Conservation (phyloP, 1,139 yeast species). For the Yamadazyma jaroonii region DNA sequence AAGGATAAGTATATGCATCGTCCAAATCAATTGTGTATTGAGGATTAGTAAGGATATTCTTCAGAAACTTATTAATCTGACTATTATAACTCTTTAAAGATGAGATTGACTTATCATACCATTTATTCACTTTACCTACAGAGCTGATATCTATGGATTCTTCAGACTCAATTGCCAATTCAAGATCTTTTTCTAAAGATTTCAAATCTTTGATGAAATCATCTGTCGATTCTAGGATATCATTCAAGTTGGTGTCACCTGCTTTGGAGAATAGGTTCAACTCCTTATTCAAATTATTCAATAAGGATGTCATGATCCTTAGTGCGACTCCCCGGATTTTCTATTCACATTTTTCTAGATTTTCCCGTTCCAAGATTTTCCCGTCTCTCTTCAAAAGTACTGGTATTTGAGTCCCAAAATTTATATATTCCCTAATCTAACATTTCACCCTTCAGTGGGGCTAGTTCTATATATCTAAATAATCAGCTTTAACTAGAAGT, state of each 20-base stretch:
- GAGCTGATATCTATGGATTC: background rate
- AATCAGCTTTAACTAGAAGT: constrained; percentile 87
- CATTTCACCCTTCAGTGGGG: no score
- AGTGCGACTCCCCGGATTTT: no score
- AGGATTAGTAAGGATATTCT: constrained; percentile 31
- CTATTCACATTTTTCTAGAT: no score
- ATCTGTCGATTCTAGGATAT: constrained; percentile 24
- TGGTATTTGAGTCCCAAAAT: no score
- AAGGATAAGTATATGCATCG: constrained; percentile 44
- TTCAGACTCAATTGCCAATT: constrained; percentile 6
- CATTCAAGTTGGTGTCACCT: constrained; percentile 22
- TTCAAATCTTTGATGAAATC: constrained; percentile 25
- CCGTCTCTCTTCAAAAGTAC: no score
- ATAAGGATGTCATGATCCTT: constrained; percentile 18
- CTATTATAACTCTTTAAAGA: constrained; percentile 38
- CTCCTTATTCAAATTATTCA: constrained; percentile 29
- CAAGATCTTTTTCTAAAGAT: constrained; percentile 26
- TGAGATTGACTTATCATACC: constrained; percentile 39
- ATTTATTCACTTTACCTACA: constrained; percentile 14
- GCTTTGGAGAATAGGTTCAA: constrained; percentile 16
- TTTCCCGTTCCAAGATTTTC: no score
- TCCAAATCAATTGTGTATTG: constrained; percentile 34
- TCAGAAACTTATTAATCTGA: constrained; percentile 34
- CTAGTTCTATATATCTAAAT: constrained; percentile 53
- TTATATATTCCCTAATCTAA: no score